phyloP scores from a whole-genome alignment of 805 yeast species.

The Metschnikowia reukaufii region DNA sequence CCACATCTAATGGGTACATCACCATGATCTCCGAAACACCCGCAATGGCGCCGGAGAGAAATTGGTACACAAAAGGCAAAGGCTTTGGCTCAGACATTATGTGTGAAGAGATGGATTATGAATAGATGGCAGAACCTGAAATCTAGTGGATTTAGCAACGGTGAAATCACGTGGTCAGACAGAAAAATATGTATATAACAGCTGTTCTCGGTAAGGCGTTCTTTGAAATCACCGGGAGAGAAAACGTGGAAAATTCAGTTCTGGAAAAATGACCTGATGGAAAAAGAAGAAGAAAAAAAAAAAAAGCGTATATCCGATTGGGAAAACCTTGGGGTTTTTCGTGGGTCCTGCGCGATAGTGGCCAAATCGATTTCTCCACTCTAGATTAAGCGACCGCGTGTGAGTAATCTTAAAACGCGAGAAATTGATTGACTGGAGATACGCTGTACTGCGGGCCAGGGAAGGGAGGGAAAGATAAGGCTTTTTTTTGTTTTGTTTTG shows the following conservation, averaged over 20 bases:
- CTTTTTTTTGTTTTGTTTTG: neutral
- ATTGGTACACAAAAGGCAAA: conserved; percentile 88
- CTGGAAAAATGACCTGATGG: neutral
- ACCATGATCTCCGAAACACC: conserved; percentile 94
- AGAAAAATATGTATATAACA: too few species aligned
- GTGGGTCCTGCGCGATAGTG: conserved; percentile 1
- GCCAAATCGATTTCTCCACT: conserved; percentile 1
- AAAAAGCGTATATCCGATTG: neutral
- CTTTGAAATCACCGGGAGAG: too few species aligned
- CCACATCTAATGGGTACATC: conserved; percentile 96
- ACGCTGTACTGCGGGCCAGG: neutral
- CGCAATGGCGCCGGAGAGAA: conserved; percentile 86
- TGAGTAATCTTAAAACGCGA: conserved; percentile 12
- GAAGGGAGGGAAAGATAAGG: neutral
- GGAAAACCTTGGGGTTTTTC: neutral
- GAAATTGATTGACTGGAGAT: conserved; percentile 11
- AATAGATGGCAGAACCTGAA: neutral
- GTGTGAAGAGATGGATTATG: neutral
- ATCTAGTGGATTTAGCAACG: neutral
- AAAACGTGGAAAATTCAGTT: too few species aligned
- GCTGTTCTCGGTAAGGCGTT: too few species aligned
- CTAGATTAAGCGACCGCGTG: neutral
- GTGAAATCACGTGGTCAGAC: neutral
- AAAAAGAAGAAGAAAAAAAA: neutral
- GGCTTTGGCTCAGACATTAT: conserved; percentile 31